A percentile compares a stretch with the other conserved stretches of the same genome.
Conservation (phyloP, 163 green algal genomes). For the Picocystis sp. region DNA sequence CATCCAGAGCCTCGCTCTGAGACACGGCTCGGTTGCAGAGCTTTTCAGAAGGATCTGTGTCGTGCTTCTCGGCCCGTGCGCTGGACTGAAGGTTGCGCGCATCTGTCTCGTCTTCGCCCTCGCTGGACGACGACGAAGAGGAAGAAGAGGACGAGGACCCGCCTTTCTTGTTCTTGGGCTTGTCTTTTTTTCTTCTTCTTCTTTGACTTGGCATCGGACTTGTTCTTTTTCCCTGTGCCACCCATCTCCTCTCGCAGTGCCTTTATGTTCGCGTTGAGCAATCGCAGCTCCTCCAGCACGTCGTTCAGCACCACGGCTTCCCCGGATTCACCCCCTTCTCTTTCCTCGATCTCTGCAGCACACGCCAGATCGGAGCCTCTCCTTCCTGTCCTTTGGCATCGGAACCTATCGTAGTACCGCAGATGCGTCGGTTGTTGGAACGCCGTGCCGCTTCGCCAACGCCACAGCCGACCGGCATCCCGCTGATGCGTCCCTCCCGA, state of each 20-base stretch:
- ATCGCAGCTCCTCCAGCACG: too few species aligned
- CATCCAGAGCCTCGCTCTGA: too few species aligned
- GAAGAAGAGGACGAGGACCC: too few species aligned
- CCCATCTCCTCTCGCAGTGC: too few species aligned
- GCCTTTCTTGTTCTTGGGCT: not conserved
- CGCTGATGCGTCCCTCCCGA: not conserved
- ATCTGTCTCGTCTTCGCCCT: too few species aligned
- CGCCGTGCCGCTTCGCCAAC: not conserved
- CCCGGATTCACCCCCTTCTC: not conserved
- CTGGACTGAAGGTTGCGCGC: too few species aligned
- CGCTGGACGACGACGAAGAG: too few species aligned
- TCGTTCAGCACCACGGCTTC: too few species aligned
- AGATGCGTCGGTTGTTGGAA: not conserved
- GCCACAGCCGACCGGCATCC: not conserved
- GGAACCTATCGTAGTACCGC: not conserved
- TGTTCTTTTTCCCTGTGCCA: not conserved
- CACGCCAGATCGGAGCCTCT: not conserved
- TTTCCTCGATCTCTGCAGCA: not conserved
- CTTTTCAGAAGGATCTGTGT: too few species aligned
- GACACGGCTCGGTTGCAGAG: too few species aligned
- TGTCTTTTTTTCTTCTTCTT: conserved; percentile 1
- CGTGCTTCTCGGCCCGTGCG: too few species aligned
- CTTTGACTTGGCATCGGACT: not conserved
- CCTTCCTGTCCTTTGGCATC: not conserved
- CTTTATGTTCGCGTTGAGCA: too few species aligned